A percentile compares a stretch with the other conserved stretches of the same genome.
phyloP scores from a whole-genome alignment of 805 yeast genomes.

The Hanseniaspora mollemarum region DNA sequence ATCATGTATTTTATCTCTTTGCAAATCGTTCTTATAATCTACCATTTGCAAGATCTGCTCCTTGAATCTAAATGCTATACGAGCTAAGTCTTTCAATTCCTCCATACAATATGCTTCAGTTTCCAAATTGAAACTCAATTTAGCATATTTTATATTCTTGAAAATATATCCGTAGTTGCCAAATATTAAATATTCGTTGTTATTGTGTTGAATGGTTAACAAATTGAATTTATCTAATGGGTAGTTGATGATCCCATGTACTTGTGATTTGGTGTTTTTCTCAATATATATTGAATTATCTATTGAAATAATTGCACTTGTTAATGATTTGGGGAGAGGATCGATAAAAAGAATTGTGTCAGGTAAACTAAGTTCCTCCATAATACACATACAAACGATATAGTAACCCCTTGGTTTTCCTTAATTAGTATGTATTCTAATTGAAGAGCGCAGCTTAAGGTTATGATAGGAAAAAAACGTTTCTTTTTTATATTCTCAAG shows the following conservation, averaged over 20 bases:
- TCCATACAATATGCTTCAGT: background rate
- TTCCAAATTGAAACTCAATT: background rate
- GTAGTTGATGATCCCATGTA: background rate
- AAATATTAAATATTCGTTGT: background rate
- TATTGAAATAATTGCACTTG: background rate
- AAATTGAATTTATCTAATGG: background rate
- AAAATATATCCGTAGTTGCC: slow-evolving; percentile 1
- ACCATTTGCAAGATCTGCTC: background rate
- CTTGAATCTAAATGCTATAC: background rate
- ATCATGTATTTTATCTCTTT: background rate
- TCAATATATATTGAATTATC: background rate
- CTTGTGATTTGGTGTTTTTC: too few species aligned
- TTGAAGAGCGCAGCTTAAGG: too few species aligned
- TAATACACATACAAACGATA: too few species aligned
- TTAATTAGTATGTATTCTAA: too few species aligned
- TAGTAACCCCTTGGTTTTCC: too few species aligned
- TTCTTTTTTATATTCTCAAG: background rate
- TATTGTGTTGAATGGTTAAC: background rate
- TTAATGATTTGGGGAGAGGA: background rate
- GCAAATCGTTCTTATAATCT: background rate
- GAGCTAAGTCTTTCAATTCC: background rate
- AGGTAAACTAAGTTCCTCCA: background rate
- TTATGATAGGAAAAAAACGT: background rate
- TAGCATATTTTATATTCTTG: background rate
- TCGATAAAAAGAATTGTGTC: background rate